Evolutionary conservation across 768 basidiomycete genomes (phyloP).

Genomic region (Trichaptum fuscoviolaceum): DNA sequence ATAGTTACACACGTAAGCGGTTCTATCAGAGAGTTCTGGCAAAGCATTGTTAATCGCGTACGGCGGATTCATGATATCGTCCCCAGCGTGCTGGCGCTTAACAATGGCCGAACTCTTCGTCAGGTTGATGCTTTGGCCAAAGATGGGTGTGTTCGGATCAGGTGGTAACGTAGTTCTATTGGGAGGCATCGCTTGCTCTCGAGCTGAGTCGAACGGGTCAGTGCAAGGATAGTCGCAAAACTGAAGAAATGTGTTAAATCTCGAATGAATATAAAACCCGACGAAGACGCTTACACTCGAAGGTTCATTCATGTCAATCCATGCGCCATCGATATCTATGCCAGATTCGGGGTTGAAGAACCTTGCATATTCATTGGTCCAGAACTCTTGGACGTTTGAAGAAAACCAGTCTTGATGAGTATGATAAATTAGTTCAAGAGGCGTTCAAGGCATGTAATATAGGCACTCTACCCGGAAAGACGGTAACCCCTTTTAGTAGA

Average conservation of each 20-base stretch:
- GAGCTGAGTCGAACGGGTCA: slow-evolving; percentile 55
- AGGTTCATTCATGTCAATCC: slow-evolving; percentile 79
- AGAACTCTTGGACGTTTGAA: slow-evolving; percentile 47
- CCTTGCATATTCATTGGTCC: slow-evolving; percentile 53
- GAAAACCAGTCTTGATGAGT: slow-evolving; percentile 53
- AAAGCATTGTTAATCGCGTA: slow-evolving; percentile 55
- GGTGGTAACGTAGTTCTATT: slow-evolving; percentile 45
- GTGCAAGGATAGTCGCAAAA: slow-evolving; percentile 61
- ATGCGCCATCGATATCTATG: slow-evolving; percentile 63
- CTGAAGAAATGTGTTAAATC: slow-evolving; percentile 25
- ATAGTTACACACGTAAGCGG: slow-evolving; percentile 41
- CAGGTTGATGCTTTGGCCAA: slow-evolving; percentile 24
- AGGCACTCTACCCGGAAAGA: slow-evolving; percentile 41
- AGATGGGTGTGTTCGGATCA: slow-evolving; percentile 48
- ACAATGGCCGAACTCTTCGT: slow-evolving; percentile 13
- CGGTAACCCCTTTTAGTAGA: slow-evolving; percentile 41
- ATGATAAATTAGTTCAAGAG: neutral
- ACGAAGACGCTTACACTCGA: slow-evolving; percentile 40
- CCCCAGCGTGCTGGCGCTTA: slow-evolving; percentile 25
- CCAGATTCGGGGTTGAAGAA: slow-evolving; percentile 52
- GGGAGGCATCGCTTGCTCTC: slow-evolving; percentile 48
- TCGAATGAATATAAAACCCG: neutral
- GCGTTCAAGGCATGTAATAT: neutral
- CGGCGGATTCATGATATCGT: slow-evolving; percentile 44
- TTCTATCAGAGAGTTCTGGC: slow-evolving; percentile 47